Conservation (phyloP, 192 early-diverging fungal species). For the Podila horticola region DNA sequence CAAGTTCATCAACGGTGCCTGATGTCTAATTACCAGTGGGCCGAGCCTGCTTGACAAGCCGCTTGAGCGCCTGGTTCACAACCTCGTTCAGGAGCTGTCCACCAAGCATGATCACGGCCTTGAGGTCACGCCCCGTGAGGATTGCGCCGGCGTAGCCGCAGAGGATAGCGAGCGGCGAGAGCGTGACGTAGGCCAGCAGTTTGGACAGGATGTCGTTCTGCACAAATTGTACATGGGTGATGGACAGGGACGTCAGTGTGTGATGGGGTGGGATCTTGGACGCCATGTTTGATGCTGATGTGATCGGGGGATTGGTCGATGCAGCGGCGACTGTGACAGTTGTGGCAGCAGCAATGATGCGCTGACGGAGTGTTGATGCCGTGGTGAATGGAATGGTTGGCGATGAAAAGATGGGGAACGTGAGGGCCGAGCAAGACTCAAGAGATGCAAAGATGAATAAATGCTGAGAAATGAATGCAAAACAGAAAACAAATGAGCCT, state of each 20-base stretch:
- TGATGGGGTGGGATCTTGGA: conserved; percentile 37
- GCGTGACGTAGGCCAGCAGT: conserved; percentile 67
- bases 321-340: not conserved
- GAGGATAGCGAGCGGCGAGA: conserved; percentile 74
- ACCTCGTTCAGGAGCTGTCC: conserved; percentile 80
- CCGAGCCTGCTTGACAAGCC: conserved; percentile 65
- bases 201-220: conserved; percentile 65
- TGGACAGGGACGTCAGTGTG: conserved; percentile 65
- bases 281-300: not conserved
- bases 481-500: no score
- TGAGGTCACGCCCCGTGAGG: conserved; percentile 67
- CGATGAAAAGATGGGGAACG: not conserved
- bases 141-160: conserved; percentile 76
- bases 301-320: not conserved
- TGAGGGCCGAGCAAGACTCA: not conserved
- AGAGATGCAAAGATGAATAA: no score
- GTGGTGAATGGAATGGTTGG: not conserved
- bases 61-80: conserved; percentile 71
- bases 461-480: no score
- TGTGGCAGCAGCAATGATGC: not conserved
- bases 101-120: conserved; percentile 65
- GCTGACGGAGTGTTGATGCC: conserved; percentile 14
- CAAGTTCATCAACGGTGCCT: not conserved
- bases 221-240: conserved; percentile 80
- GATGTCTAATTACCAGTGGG: conserved; percentile 63